Percentiles rank a stretch among this genome's conserved stretches.
Evolutionary conservation across 345 rosid species (phyloP).

Genomic region (Acer campestre): DNA sequence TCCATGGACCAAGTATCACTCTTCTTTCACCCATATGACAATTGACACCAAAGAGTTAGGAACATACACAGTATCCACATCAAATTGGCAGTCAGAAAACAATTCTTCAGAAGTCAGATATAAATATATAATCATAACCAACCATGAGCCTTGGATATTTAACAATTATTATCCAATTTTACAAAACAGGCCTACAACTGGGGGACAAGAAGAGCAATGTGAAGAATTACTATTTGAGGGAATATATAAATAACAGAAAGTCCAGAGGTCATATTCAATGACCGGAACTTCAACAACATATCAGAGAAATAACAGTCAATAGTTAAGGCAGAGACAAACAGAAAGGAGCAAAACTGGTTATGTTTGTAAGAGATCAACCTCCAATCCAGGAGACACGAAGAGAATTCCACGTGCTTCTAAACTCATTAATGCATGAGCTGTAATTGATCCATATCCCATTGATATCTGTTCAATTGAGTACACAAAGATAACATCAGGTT

Average conservation of each 20-base stretch:
- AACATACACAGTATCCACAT: neutral
- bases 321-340: constrained; percentile 11
- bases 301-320: neutral
- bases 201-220: neutral
- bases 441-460: constrained; percentile 86
- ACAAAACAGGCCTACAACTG: neutral
- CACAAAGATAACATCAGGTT: constrained; percentile 15
- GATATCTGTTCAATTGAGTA: constrained; percentile 62
- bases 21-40: neutral
- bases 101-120: neutral
- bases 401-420: constrained; percentile 96
- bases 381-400: constrained; percentile 82
- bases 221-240: neutral
- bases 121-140: neutral
- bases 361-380: constrained; percentile 44
- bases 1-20: neutral
- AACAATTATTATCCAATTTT: neutral
- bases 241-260: neutral
- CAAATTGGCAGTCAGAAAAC: neutral
- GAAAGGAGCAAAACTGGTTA: neutral
- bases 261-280: neutral
- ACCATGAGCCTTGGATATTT: neutral
- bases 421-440: constrained; percentile 86
- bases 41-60: neutral
- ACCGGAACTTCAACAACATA: neutral